A percentile compares a stretch with the other conserved stretches of the same genome.
These are phyloP conservation scores for Apophysomyces elegans DNA, from an alignment of 371 early-diverging fungal genomes.

Conservation along the genomic window DNA sequence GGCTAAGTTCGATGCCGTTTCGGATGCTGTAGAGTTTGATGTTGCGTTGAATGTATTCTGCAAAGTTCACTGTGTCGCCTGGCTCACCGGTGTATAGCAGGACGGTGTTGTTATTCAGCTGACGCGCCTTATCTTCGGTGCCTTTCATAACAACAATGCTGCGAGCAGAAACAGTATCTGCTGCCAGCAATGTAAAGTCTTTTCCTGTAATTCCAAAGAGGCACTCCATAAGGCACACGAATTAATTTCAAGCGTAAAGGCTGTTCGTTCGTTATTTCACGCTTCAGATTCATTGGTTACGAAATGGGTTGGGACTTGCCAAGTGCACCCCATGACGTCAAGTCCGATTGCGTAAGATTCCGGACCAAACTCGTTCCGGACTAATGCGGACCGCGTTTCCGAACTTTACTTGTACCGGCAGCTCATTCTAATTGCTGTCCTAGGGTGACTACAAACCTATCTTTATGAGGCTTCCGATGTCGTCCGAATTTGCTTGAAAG, in stretches of 20 bases:
- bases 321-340: neutral
- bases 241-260: neutral
- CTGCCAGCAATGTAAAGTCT: conserved; percentile 90
- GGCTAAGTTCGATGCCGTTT: conserved; percentile 81
- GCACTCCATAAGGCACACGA: conserved; percentile 72
- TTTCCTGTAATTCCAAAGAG: conserved; percentile 94
- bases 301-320: neutral
- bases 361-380: no score
- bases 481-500: no score
- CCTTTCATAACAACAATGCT: conserved; percentile 94
- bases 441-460: no score
- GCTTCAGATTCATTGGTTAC: no score
- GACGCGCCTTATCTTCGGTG: conserved; percentile 87
- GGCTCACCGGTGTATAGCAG: conserved; percentile 91
- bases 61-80: conserved; percentile 95
- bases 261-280: no score
- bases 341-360: no score
- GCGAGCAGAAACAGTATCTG: conserved; percentile 80
- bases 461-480: no score
- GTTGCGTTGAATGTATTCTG: conserved; percentile 95
- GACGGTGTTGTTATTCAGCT: conserved; percentile 79
- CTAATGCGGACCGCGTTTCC: no score
- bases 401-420: no score
- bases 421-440: no score
- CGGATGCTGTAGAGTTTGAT: conserved; percentile 88